Evolutionary conservation across 768 basidiomycete genomes (phyloP), one percentile per base, ranked within the genome.

Genomic region (Astraeus odoratus): DNA sequence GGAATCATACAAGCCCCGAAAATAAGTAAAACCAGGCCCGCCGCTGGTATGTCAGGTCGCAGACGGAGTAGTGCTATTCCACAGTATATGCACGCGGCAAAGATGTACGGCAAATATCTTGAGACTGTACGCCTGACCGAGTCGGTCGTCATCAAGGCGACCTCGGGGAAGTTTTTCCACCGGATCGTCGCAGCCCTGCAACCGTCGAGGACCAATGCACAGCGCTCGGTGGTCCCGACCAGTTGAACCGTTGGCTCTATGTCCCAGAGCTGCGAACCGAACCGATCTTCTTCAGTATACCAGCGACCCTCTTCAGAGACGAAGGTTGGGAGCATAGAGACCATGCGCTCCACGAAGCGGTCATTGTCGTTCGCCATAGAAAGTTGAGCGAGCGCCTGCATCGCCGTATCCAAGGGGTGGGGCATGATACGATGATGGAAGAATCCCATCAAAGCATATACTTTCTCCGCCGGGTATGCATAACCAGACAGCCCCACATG

Each of bases 351-450:
- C 2, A 46, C 51, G 16, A 56, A 52, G 8, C 55, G 54, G 22
- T 56, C 54, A 12, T 30, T 56, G 35, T 56, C 55, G 36, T 56
- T 56, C 23, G 55, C 55, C 55, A 56, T 56, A 5, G 55, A 56
- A 8, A 56, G 30, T 4, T 51, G 48, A 5, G 49, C 55, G 0
- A 56, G 49, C 30, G 55, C 55, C 2, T 38, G 55, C 2, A 50
- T 29, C 13, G 56, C 55, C 3, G 42, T 43, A 22, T 56, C 55
- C 1, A 37, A 25, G 6, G 35, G 41, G 19, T 42, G 49, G 1
- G 55, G 55, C 38, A 49, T 43, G 16, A 56, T 56, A 1, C 55
- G 47, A 15, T 53, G 55, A n/a, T 56, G 48, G 25, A 56, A 56
- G 33, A 56, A 56, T 8, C 55, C 55, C 55, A 56, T 56, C 24